A percentile compares a stretch with the other conserved stretches of the same genome.
phyloP scores from a whole-genome alignment of 331 rosid genomes.

The Quercus tomentella region DNA sequence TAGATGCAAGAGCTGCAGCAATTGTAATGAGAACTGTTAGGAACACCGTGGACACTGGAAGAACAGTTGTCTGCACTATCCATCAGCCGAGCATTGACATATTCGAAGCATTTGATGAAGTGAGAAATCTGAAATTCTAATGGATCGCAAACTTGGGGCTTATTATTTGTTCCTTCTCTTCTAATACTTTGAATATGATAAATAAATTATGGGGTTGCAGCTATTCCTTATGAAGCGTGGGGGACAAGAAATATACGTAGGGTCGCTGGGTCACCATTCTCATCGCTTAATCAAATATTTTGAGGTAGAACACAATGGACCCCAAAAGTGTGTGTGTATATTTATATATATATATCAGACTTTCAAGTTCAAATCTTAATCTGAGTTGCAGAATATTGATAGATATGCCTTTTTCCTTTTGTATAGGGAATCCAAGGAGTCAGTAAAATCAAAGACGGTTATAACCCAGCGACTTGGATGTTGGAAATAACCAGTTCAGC shows the following conservation, averaged over 20 bases:
- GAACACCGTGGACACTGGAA: slow-evolving; percentile 82
- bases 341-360: too few relatives aligned
- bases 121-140: not conserved
- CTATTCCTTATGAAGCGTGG: slow-evolving; percentile 74
- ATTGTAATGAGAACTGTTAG: slow-evolving; percentile 86
- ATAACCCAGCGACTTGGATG: slow-evolving; percentile 77
- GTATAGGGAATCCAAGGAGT: slow-evolving; percentile 46
- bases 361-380: not conserved
- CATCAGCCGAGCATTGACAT: slow-evolving; percentile 93
- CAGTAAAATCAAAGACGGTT: slow-evolving; percentile 46
- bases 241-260: slow-evolving; percentile 80
- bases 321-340: not conserved
- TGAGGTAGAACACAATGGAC: slow-evolving; percentile 45
- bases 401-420: not conserved
- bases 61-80: slow-evolving; percentile 92
- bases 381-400: slow-evolving; percentile 3
- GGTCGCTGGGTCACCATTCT: slow-evolving; percentile 76
- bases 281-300: slow-evolving; percentile 55
- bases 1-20: slow-evolving; percentile 96
- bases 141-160: not conserved
- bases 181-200: slow-evolving; percentile 2
- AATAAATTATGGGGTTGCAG: slow-evolving; percentile 36
- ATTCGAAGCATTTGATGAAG: slow-evolving; percentile 67
- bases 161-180: not conserved
- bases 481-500: slow-evolving; percentile 43